phyloP scores from a whole-genome alignment of 768 basidiomycete species.

The Cystobasidium onofrii region DNA sequence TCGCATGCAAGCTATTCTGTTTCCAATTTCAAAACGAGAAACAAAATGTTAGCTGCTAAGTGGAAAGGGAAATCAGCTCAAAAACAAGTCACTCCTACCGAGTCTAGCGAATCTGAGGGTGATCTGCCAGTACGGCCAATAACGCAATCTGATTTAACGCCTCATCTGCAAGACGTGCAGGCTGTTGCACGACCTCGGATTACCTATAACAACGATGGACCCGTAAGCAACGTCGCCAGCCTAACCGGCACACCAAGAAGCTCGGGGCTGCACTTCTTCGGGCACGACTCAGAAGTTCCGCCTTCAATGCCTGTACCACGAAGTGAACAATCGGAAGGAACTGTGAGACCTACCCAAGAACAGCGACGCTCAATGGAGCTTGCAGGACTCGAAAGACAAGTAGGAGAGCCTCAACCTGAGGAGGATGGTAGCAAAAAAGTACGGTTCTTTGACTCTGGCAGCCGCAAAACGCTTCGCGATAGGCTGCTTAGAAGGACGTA shows the following conservation, averaged over 20 bases:
- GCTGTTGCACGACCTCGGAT: neutral
- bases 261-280: neutral
- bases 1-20: neutral
- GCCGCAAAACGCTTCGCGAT: neutral
- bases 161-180: neutral
- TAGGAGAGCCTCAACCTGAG: neutral
- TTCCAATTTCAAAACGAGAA: neutral
- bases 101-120: neutral
- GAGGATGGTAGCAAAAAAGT: neutral
- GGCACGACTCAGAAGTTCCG: neutral
- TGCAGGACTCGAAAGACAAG: neutral
- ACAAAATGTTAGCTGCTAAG: neutral
- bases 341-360: neutral
- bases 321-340: neutral
- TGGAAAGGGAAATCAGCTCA: neutral
- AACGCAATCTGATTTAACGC: slow-evolving; percentile 11
- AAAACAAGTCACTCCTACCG: neutral
- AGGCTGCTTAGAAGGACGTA: neutral
- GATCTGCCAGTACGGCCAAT: neutral
- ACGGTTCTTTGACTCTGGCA: neutral
- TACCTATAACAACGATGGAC: neutral
- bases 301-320: neutral
- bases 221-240: slow-evolving; percentile 14
- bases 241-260: slow-evolving; percentile 1
- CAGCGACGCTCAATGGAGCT: neutral